phyloP scores from a whole-genome alignment of 75 land plant genomes.

The Pinus albicaulis region DNA sequence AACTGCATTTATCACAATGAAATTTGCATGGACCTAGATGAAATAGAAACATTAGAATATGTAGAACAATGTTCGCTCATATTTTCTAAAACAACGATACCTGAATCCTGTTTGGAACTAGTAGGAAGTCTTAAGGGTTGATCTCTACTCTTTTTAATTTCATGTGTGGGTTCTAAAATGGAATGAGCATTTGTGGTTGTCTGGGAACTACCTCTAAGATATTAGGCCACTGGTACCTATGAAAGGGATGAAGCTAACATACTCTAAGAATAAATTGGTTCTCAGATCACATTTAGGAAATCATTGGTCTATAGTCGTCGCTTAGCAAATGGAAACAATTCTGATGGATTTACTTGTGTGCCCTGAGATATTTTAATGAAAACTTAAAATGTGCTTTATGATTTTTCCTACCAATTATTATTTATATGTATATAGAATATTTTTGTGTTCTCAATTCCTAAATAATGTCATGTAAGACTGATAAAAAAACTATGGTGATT shows the following conservation, averaged over 20 bases:
- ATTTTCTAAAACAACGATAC: not conserved
- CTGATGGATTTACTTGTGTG: too few species aligned
- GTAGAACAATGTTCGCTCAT: not conserved
- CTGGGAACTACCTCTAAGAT: conserved; percentile 5
- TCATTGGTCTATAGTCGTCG: too few species aligned
- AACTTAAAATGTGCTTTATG: too few species aligned
- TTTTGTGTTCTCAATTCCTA: too few species aligned
- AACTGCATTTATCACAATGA: not conserved
- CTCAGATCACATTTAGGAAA: too few species aligned
- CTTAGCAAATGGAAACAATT: too few species aligned
- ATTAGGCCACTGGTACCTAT: conserved; percentile 28
- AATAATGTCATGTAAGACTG: too few species aligned
- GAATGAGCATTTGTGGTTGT: not conserved
- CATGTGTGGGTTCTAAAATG: not conserved
- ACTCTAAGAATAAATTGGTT: conserved; percentile 7
- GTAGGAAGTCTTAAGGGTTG: not conserved
- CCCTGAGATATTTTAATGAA: too few species aligned
- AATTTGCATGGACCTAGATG: not conserved
- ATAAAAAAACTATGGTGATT: too few species aligned
- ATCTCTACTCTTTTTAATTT: not conserved
- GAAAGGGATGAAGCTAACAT: conserved; percentile 38
- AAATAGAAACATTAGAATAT: not conserved
- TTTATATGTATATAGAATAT: too few species aligned
- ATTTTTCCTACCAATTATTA: too few species aligned
- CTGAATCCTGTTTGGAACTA: not conserved